Percentiles rank a stretch among this genome's conserved stretches.
Conservation (phyloP, 2,329 filamentous ascomycete species). For the Rutstroemia sp. region DNA sequence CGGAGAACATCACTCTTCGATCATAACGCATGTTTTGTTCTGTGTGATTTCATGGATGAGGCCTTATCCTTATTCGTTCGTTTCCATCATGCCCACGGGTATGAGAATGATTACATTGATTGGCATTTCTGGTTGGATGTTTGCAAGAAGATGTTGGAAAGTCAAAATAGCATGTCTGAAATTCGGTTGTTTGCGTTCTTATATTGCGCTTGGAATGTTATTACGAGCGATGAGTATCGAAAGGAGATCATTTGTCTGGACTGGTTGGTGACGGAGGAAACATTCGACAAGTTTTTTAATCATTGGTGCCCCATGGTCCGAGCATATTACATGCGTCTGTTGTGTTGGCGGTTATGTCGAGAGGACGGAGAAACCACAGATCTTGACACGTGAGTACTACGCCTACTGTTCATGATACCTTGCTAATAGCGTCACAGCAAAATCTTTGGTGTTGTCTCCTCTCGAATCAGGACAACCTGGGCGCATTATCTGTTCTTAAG, state of each 20-base stretch:
- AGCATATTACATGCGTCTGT: conserved; percentile 63
- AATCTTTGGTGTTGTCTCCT: conserved; percentile 50
- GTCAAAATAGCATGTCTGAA: conserved; percentile 65
- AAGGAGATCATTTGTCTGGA: conserved; percentile 54
- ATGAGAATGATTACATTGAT: conserved; percentile 40
- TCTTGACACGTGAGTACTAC: conserved; percentile 45
- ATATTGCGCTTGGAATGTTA: conserved; percentile 55
- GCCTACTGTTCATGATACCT: not conserved
- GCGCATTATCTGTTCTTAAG: conserved; percentile 54
- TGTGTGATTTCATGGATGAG: conserved; percentile 68
- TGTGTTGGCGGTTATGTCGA: conserved; percentile 64
- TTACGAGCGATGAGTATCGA: conserved; percentile 46
- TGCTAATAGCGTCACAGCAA: conserved; percentile 35
- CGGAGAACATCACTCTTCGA: conserved; percentile 59
- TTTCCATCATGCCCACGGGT: conserved; percentile 41
- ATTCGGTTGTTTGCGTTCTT: conserved; percentile 63
- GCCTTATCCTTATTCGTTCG: conserved; percentile 55
- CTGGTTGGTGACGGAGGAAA: conserved; percentile 52
- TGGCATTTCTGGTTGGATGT: conserved; percentile 65
- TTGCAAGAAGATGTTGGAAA: conserved; percentile 59
- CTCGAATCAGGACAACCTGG: conserved; percentile 54
- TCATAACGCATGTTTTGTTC: conserved; percentile 63
- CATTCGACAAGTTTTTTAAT: conserved; percentile 62
- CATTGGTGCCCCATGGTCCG: conserved; percentile 77
- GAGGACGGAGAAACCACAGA: conserved; percentile 47